Percentiles rank a stretch among this genome's conserved stretches.
These are phyloP conservation scores for Elsinoe ampelina DNA, from an alignment of 2,329 filamentous ascomycete genomes.

Conservation along the genomic window DNA sequence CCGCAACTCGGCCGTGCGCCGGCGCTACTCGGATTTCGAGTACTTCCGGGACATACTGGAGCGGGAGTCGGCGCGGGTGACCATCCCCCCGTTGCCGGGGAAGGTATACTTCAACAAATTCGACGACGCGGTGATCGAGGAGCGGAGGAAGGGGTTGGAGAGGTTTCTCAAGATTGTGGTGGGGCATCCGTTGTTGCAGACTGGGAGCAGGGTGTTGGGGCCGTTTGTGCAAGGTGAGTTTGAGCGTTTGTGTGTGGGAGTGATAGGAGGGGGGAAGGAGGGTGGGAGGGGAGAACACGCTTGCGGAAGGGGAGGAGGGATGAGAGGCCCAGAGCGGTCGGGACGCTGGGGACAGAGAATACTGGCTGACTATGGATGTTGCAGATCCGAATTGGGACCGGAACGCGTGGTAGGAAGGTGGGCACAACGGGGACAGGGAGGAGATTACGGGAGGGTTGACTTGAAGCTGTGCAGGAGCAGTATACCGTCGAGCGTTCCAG, in stretches of 20 bases:
- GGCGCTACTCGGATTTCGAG: conserved; percentile 96
- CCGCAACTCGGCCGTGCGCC: conserved; percentile 70
- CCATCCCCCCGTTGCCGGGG: conserved; percentile 87
- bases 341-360: not conserved
- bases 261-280: not conserved
- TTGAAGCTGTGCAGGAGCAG: not conserved
- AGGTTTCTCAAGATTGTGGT: conserved; percentile 97
- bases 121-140: conserved; percentile 96
- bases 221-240: conserved; percentile 87
- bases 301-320: not conserved
- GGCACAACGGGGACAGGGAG: not conserved
- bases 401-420: conserved; percentile 60
- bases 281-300: not conserved
- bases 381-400: conserved; percentile 82
- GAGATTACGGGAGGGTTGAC: not conserved
- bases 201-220: conserved; percentile 90
- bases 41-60: conserved; percentile 98
- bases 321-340: not conserved
- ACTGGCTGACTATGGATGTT: conserved; percentile 18
- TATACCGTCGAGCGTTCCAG: conserved; percentile 15
- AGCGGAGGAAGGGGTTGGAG: conserved; percentile 80
- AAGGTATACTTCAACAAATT: conserved; percentile 98
- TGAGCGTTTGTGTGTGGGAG: not conserved
- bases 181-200: conserved; percentile 91
- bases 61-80: conserved; percentile 86